A percentile compares a stretch with the other conserved stretches of the same genome.
Conservation (phyloP, 83 land plant species). For the Diphasiastrum complanatum region DNA sequence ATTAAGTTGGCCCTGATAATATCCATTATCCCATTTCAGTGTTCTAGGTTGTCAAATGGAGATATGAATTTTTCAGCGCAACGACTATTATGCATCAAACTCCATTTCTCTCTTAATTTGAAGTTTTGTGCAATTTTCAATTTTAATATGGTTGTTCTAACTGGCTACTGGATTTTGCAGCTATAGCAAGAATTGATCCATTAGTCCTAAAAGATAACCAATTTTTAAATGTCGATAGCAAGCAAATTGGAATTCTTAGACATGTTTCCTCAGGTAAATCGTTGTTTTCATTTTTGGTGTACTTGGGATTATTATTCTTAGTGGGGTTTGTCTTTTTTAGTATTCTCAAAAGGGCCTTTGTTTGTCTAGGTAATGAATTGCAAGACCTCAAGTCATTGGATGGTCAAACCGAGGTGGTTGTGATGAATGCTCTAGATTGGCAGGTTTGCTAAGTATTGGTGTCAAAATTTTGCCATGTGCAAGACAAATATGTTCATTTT, state of each 20-base stretch:
- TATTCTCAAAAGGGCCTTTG: no score
- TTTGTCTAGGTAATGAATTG: no score
- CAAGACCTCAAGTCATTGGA: slow-evolving; percentile 32
- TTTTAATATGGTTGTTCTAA: no score
- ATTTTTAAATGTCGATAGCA: slow-evolving; percentile 37
- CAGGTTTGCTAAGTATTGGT: slow-evolving; percentile 41
- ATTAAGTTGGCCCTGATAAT: background rate
- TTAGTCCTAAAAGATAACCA: slow-evolving; percentile 46
- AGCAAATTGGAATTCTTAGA: slow-evolving; percentile 42
- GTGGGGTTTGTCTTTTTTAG: no score
- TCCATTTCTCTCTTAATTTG: no score
- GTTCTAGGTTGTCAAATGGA: background rate
- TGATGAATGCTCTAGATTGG: slow-evolving; percentile 63
- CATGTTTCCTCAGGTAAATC: slow-evolving; percentile 55
- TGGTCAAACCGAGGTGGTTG: slow-evolving; percentile 38
- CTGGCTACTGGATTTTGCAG: slow-evolving; percentile 49
- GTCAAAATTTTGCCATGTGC: background rate
- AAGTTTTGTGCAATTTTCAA: no score
- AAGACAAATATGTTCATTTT: background rate
- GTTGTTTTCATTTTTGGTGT: no score
- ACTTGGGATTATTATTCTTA: no score
- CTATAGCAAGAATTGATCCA: slow-evolving; percentile 54
- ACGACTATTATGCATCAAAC: no score
- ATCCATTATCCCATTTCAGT: background rate
- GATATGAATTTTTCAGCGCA: no score